These are phyloP conservation scores for Irpex sp. DNA, from an alignment of 1,284 basidiomycete genomes.

Conservation along the genomic window DNA sequence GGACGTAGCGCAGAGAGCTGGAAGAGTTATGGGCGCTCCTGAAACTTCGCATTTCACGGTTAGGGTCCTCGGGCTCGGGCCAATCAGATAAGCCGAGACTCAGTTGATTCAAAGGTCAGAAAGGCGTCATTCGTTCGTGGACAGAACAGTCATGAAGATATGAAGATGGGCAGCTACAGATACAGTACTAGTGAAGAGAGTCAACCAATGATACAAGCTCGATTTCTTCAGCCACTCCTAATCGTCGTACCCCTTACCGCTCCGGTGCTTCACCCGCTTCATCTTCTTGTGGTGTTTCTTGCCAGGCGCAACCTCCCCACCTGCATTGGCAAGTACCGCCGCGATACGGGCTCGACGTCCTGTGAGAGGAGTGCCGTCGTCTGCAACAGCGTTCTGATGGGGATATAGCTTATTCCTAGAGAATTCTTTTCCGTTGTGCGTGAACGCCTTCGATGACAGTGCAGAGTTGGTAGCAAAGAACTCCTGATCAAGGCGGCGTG, in stretches of 20 bases:
- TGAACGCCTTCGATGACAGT: conserved; percentile 58
- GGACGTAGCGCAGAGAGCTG: not conserved
- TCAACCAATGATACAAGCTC: not conserved
- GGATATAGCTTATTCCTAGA: conserved; percentile 67
- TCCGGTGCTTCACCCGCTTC: conserved; percentile 83
- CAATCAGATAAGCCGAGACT: not conserved
- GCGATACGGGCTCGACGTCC: conserved; percentile 45
- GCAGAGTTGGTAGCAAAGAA: conserved; percentile 71
- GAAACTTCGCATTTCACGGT: not conserved
- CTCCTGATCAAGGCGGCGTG: conserved; percentile 72
- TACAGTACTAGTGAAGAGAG: not conserved
- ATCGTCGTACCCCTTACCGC: conserved; percentile 84
- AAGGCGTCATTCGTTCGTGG: not conserved
- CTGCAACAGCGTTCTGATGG: conserved; percentile 75
- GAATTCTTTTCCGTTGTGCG: conserved; percentile 62
- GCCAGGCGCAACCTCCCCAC: conserved; percentile 38
- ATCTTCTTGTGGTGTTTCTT: conserved; percentile 92
- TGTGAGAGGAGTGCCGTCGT: conserved; percentile 67
- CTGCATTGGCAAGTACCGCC: conserved; percentile 42
- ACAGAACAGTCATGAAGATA: not conserved
- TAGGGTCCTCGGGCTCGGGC: not conserved
- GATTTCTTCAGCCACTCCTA: not conserved
- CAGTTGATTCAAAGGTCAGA: not conserved
- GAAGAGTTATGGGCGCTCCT: not conserved
- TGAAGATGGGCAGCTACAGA: not conserved